Evolutionary conservation across 208 protist genomes (phyloP).

Genomic region (Crithidia mellificae): DNA sequence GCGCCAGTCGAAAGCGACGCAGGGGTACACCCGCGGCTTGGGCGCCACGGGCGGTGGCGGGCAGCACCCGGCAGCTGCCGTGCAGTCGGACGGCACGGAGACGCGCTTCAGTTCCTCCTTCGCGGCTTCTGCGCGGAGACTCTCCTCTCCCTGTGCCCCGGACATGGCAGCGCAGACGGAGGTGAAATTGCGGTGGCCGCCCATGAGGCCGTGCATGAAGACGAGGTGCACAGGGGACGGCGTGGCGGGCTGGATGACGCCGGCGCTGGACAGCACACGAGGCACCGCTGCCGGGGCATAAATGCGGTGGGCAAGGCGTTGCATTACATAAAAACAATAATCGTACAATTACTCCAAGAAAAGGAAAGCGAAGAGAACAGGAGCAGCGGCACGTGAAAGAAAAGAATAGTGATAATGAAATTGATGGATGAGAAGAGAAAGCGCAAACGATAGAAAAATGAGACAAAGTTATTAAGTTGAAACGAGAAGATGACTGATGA

Average conservation of each 20-base stretch:
- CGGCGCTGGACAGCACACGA: conserved; percentile 17
- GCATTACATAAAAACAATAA: neutral
- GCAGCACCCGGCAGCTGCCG: conserved; percentile 2
- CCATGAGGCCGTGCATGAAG: conserved; percentile 54
- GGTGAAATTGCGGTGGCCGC: conserved; percentile 40
- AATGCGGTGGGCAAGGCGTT: conserved; percentile 21
- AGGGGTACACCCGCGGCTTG: conserved; percentile 30
- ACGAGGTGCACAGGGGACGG: conserved; percentile 43
- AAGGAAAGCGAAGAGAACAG: too few species aligned
- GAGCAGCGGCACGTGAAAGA: too few species aligned
- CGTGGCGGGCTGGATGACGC: conserved; percentile 16
- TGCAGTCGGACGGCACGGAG: conserved; percentile 7
- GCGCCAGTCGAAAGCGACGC: conserved; percentile 47
- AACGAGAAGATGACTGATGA: too few species aligned
- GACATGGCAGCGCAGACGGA: conserved; percentile 40
- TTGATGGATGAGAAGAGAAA: too few species aligned
- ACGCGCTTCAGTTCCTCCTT: conserved; percentile 24
- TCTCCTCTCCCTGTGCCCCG: conserved; percentile 26
- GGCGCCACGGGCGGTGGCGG: conserved; percentile 1
- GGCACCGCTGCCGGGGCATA: conserved; percentile 19
- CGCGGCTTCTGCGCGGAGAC: conserved; percentile 23
- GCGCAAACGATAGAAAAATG: too few species aligned
- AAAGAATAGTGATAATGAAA: too few species aligned
- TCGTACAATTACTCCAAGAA: too few species aligned
- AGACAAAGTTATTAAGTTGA: too few species aligned